These are phyloP conservation scores for Phoma sp. DNA, from an alignment of 2,329 filamentous ascomycete species.

Conservation along the genomic window DNA sequence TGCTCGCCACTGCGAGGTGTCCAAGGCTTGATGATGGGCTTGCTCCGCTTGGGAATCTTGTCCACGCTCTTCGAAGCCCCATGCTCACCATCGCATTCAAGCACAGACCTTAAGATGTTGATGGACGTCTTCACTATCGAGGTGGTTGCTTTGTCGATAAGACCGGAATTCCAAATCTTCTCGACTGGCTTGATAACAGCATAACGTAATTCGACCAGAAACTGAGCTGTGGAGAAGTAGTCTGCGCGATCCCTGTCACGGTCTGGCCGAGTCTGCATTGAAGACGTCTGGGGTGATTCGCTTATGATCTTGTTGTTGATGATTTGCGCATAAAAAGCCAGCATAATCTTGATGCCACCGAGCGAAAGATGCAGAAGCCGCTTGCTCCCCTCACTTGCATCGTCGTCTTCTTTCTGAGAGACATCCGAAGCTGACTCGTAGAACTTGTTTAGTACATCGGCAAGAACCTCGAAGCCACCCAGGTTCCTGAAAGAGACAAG, in stretches of 20 bases:
- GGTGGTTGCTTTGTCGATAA: constrained; percentile 81
- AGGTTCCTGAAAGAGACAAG: constrained; percentile 85
- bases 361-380: constrained; percentile 56
- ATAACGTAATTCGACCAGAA: constrained; percentile 84
- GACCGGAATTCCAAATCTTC: constrained; percentile 82
- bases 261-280: constrained; percentile 59
- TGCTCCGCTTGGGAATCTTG: constrained; percentile 58
- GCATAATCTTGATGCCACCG: constrained; percentile 77
- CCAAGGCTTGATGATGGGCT: constrained; percentile 59
- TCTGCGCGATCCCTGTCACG: constrained; percentile 64
- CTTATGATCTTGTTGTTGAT: constrained; percentile 78
- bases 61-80: constrained; percentile 69
- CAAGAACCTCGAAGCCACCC: constrained; percentile 76
- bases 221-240: constrained; percentile 72
- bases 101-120: constrained; percentile 80
- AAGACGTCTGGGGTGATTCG: constrained; percentile 72
- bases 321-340: constrained; percentile 80
- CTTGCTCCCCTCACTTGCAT: constrained; percentile 53
- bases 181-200: constrained; percentile 77
- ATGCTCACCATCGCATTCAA: constrained; percentile 77
- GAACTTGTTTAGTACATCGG: constrained; percentile 74
- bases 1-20: constrained; percentile 56
- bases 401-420: constrained; percentile 51
- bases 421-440: constrained; percentile 62
- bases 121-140: constrained; percentile 80